Conservation (phyloP, 2,329 filamentous ascomycete species). For the Colletotrichum musae region DNA sequence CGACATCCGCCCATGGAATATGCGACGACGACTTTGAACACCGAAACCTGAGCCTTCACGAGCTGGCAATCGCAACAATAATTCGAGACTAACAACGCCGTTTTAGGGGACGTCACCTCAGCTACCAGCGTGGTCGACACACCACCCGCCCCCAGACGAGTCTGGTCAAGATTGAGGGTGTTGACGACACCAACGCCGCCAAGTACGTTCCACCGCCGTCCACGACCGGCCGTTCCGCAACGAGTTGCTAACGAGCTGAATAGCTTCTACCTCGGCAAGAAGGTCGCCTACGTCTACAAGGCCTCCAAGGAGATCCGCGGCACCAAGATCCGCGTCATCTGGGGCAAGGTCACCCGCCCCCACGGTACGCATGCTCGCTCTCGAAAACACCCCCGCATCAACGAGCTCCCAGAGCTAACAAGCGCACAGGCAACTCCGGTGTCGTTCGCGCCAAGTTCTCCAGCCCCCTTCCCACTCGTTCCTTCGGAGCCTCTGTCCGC, state of each 20-base stretch:
- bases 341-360: slow-evolving; percentile 97
- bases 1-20: slow-evolving; percentile 8
- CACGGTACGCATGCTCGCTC: slow-evolving; percentile 77
- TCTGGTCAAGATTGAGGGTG: slow-evolving; percentile 99
- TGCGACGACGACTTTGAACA: slow-evolving; percentile 12
- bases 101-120: slow-evolving; percentile 93
- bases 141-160: slow-evolving; percentile 91
- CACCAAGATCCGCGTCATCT: slow-evolving; percentile 99
- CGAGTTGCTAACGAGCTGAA: slow-evolving; percentile 45
- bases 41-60: slow-evolving; percentile 10
- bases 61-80: slow-evolving; percentile 11
- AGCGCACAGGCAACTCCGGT: slow-evolving; percentile 86
- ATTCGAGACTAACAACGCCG: slow-evolving; percentile 27
- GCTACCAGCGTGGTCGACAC: slow-evolving; percentile 96
- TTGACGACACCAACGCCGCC: slow-evolving; percentile 90
- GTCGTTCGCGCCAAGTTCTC: slow-evolving; percentile 98
- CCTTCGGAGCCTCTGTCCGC: slow-evolving; percentile 95
- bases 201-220: slow-evolving; percentile 71
- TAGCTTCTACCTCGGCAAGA: slow-evolving; percentile 98
- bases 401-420: slow-evolving; percentile 21
- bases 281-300: slow-evolving; percentile 98
- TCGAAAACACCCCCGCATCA: slow-evolving; percentile 3
- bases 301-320: slow-evolving; percentile 94
- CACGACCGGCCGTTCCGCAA: neutral
- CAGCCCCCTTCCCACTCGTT: slow-evolving; percentile 94